Evolutionary conservation across 805 yeast species (phyloP).

Genomic region (Saccharomycopsis sp.): DNA sequence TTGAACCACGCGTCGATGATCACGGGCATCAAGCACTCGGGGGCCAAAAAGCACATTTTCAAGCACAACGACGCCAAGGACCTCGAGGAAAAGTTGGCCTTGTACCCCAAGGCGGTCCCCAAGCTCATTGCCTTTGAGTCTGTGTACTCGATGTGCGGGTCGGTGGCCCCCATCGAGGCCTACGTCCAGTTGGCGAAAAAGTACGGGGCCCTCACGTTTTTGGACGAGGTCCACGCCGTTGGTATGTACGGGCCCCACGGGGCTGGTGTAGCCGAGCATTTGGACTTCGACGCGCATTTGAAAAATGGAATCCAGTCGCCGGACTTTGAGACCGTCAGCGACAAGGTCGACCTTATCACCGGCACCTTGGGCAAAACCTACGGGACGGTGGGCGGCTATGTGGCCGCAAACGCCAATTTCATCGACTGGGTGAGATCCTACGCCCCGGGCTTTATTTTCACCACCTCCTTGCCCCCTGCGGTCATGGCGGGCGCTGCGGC

Average conservation of each 20-base stretch:
- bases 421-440: conserved; percentile 94
- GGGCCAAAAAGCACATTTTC: conserved; percentile 81
- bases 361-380: conserved; percentile 97
- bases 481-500: conserved; percentile 92
- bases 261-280: conserved; percentile 98
- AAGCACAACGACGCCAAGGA: conserved; percentile 85
- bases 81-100: conserved; percentile 69
- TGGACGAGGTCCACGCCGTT: conserved; percentile 98
- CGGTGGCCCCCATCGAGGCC: conserved; percentile 86
- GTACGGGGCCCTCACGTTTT: conserved; percentile 93
- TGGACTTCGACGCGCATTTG: conserved; percentile 80
- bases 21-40: conserved; percentile 87
- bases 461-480: conserved; percentile 96
- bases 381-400: conserved; percentile 96
- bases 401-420: conserved; percentile 77
- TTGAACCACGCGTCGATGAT: conserved; percentile 98
- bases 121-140: conserved; percentile 95
- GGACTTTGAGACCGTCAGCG: conserved; percentile 58
- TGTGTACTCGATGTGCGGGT: conserved; percentile 98
- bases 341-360: conserved; percentile 90
- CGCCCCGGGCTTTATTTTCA: conserved; percentile 96
- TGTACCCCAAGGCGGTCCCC: conserved; percentile 82
- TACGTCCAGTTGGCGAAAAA: conserved; percentile 96
- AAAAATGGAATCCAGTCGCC: conserved; percentile 54
- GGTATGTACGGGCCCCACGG: conserved; percentile 99